Evolutionary conservation across 176 grass and related monocot species (phyloP), one percentile per base, ranked within the genome.

Genomic region (Cenchrus fungigraminus): DNA sequence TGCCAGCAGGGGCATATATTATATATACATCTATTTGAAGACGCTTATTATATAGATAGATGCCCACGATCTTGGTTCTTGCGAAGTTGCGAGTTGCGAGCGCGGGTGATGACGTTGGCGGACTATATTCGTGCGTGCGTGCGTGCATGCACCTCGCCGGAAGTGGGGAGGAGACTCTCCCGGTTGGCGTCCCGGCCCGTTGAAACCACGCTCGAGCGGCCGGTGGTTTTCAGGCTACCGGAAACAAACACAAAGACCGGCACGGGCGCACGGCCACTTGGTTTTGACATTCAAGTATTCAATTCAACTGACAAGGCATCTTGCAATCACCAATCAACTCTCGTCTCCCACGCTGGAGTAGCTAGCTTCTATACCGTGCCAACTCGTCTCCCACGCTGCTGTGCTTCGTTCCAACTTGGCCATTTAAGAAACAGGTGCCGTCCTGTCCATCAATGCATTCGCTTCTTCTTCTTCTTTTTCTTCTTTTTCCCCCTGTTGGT

Each of bases 191-290:
- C 31, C 31, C 31, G 31, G 31, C 20, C 70, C 77, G 71, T 71
- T 50, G 73, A 86, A 82, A 78, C 79, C 79, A 72, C 50, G 83
- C 65, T 3, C 31, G 45, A 9, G 5, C 8, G 44, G 52, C n/a
- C 65, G 15, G 17, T 12, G 75, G 87, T 74, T 82, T 77, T 0
- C 29, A 19, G 73, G 45, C 19, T 73, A 7, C 20, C 31, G 31
- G 31, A 32, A 32, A 32, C 31, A 31, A 73, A 57, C 56, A 22
- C 16, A 10, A 77, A 77, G 76, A 43, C 53, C 54, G 3, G 55
- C 64, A 4, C 34, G 34, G 34, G 32, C 34, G 34, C 34, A 3
- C 47, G 6, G 83, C 72, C 65, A 72, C 79, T 82, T 65, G 88
- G 81, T 86, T 86, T 16, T 82, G 83, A 71, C 72, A 17, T 17